These are phyloP conservation scores for Biancaea sappan DNA, from an alignment of 306 rosid species.

Conservation along the genomic window DNA sequence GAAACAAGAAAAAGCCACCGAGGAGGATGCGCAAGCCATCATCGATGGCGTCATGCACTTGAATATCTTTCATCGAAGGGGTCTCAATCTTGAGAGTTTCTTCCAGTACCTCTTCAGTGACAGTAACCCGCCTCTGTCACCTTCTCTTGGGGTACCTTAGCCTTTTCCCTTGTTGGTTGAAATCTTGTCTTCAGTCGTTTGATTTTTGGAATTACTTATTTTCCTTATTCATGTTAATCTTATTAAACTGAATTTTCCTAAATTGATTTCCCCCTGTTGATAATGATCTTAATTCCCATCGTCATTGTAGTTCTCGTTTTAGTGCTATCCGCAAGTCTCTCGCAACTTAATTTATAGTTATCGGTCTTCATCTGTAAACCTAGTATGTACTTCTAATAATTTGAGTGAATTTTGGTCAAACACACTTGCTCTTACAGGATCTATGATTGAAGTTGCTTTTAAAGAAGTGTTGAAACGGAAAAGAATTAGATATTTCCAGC, in stretches of 20 bases:
- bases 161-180: not conserved
- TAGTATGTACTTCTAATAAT: not conserved
- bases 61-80: constrained; percentile 63
- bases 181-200: not conserved
- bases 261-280: too few species aligned
- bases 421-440: not conserved
- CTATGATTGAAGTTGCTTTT: not conserved
- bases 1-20: constrained; percentile 51
- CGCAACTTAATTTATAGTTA: not conserved
- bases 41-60: constrained; percentile 65
- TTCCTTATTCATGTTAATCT: not conserved
- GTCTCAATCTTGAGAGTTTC: constrained; percentile 69
- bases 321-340: not conserved
- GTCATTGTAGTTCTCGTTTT: not conserved
- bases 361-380: constrained; percentile 19
- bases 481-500: not conserved
- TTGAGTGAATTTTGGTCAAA: not conserved
- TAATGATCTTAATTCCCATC: not conserved
- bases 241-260: not conserved
- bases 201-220: too few species aligned
- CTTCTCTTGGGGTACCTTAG: constrained; percentile 48
- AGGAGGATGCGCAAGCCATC: constrained; percentile 56
- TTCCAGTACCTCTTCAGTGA: constrained; percentile 73
- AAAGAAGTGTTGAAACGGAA: not conserved
- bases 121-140: constrained; percentile 55